Evolutionary conservation across 2,329 filamentous ascomycete species (phyloP).

Genomic region (Penicillium olsonii): DNA sequence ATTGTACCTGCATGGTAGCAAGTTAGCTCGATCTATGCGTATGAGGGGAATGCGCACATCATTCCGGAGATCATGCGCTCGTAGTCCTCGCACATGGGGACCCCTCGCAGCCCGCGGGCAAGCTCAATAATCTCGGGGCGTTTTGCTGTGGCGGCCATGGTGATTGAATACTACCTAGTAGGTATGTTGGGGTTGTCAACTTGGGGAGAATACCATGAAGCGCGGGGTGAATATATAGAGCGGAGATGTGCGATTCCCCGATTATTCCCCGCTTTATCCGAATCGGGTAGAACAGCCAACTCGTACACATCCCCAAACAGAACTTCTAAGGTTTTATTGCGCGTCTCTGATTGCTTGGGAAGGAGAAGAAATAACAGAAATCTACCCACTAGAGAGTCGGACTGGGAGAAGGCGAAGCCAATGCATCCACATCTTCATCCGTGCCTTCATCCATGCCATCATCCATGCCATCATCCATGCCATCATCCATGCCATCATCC

Average conservation of each 20-base stretch:
- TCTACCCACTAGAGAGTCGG: too few species aligned
- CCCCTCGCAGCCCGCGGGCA: constrained; percentile 25
- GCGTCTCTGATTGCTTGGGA: background rate
- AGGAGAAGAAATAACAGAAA: too few species aligned
- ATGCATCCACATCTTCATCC: too few species aligned
- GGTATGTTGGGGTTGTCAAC: too few species aligned
- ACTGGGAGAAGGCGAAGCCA: too few species aligned
- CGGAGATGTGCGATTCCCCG: background rate
- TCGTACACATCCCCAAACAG: constrained; percentile 11
- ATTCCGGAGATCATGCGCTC: constrained; percentile 40
- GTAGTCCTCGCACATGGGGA: constrained; percentile 35
- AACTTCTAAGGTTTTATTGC: too few species aligned
- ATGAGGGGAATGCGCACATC: constrained; percentile 25
- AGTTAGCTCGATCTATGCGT: background rate
- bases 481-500: too few species aligned
- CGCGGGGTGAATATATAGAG: background rate
- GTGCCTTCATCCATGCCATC: too few species aligned
- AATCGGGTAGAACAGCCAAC: constrained; percentile 1
- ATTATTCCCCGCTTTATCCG: constrained; percentile 5
- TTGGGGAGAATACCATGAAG: too few species aligned
- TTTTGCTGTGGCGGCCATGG: constrained; percentile 30
- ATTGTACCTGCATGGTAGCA: constrained; percentile 28
- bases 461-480: too few species aligned
- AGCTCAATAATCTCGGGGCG: constrained; percentile 33
- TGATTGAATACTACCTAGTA: too few species aligned